Base-by-base conservation (phyloP, 768 basidiomycete genomes). In the Rhizopogon vesiculosus region DNA sequence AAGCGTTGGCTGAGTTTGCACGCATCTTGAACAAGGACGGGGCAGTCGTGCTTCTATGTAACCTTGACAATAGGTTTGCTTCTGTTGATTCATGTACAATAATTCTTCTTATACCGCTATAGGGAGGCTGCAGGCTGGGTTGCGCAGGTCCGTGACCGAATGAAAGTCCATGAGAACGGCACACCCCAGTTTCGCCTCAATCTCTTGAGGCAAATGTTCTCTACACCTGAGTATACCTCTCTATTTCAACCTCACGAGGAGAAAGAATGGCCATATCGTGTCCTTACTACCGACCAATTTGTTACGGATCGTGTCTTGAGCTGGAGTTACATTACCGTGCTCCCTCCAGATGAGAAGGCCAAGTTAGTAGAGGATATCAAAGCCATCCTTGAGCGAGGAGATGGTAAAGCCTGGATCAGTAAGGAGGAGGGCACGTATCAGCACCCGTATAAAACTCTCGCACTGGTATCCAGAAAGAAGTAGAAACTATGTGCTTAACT, bases 321-420 rank as follows among this genome's bases (percentile, higher is more conserved):
- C 71, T 96, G 95, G 75, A 93, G 91, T 61, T 97, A 94, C 69
- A 83, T 94, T 45, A 78, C 87, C 1, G 69, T 86, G 18, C 74
- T 87, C 39, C 71, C 78, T 2, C 79, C 78, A 1, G 78, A 78
- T 18, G 79, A 84, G 62, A 87, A 81, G 69, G 67, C 68, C 12
- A 71, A 77, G 42, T 76, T 93, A 35, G 68, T 71, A 25, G 61
- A 72, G 10, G 76, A 82, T 44, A 66, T 93, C 29, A 70, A 76
- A 43, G 74, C 67, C 7, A 84, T 92, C 53, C 65, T 91, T 2
- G 67, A 79, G 52, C 71, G 69, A 29, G 84, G 84, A 16, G 80
- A 87, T 7, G 85, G 78, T 1, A 83, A 79, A 62, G 75, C 74
- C 25, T 94, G 90, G 91, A 81, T 92, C n/a, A 82, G 95, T 63